These are phyloP conservation scores for Penicillium sp. DNA, from an alignment of 2,329 filamentous ascomycete genomes.

Conservation along the genomic window DNA sequence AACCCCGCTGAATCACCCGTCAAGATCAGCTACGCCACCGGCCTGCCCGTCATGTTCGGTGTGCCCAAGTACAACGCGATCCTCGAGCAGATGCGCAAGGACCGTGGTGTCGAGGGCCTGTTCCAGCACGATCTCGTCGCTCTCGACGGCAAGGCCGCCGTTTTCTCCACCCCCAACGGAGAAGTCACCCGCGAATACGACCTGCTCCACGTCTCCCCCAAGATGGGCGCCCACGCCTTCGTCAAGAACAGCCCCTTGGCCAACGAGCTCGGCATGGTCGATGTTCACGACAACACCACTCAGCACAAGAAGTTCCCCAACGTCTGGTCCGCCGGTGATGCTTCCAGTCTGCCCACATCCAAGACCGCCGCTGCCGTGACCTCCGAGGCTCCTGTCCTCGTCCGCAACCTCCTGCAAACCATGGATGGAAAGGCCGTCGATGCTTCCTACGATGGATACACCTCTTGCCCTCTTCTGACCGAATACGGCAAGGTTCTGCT, in stretches of 20 bases:
- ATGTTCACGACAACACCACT: slow-evolving; percentile 57
- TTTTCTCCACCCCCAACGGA: slow-evolving; percentile 51
- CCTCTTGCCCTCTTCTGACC: slow-evolving; percentile 57
- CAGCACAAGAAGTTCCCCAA: slow-evolving; percentile 58
- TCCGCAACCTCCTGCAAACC: slow-evolving; percentile 50
- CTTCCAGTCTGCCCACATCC: slow-evolving; percentile 60
- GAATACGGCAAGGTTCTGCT: slow-evolving; percentile 65
- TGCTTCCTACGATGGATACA: slow-evolving; percentile 57
- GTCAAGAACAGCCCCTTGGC: slow-evolving; percentile 57
- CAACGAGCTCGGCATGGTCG: slow-evolving; percentile 60
- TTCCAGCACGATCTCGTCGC: slow-evolving; percentile 61
- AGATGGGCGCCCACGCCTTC: slow-evolving; percentile 60
- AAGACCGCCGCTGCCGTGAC: slow-evolving; percentile 60
- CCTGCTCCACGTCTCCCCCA: slow-evolving; percentile 59
- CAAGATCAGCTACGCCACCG: slow-evolving; percentile 59
- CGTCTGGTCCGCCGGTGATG: slow-evolving; percentile 62
- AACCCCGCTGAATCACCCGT: slow-evolving; percentile 48
- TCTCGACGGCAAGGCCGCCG: slow-evolving; percentile 56
- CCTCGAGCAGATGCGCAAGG: slow-evolving; percentile 56
- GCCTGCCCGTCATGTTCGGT: slow-evolving; percentile 60
- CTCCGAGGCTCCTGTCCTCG: slow-evolving; percentile 54
- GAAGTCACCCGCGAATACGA: slow-evolving; percentile 55
- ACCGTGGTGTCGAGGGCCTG: slow-evolving; percentile 59
- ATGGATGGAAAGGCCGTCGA: slow-evolving; percentile 51
- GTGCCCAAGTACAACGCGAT: slow-evolving; percentile 61